Conservation (phyloP, 2,329 filamentous ascomycete genomes). For the Aureobasidium namibiae region DNA sequence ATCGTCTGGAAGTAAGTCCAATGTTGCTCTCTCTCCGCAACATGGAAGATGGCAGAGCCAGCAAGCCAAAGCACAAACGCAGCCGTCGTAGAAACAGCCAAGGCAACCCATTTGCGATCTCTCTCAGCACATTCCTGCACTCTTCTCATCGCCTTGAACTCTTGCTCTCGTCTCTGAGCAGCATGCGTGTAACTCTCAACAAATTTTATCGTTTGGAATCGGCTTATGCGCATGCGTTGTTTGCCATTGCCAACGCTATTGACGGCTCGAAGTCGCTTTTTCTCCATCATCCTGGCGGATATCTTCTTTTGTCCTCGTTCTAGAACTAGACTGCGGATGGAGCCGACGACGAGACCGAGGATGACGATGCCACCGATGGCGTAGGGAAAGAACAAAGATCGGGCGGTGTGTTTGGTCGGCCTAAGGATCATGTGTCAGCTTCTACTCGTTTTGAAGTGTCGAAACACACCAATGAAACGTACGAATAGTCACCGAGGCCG, state of each 20-base stretch:
- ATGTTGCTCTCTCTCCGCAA: constrained; percentile 35
- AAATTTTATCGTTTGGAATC: constrained; percentile 33
- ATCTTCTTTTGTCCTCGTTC: constrained; percentile 45
- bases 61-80: constrained; percentile 39
- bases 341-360: constrained; percentile 48
- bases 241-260: constrained; percentile 30
- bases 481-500: constrained; percentile 42
- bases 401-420: constrained; percentile 42
- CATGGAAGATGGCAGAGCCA: constrained; percentile 43
- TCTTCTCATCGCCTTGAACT: constrained; percentile 42
- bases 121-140: constrained; percentile 34
- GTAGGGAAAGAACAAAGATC: constrained; percentile 45
- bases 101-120: constrained; percentile 35
- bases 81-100: constrained; percentile 29
- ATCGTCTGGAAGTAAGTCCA: constrained; percentile 46
- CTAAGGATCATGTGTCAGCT: neutral
- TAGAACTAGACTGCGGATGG: constrained; percentile 42
- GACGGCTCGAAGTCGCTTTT: constrained; percentile 37
- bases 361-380: constrained; percentile 48
- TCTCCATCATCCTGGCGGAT: constrained; percentile 41
- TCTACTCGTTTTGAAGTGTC: neutral
- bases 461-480: neutral
- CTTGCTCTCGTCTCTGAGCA: constrained; percentile 36
- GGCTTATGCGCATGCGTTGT: constrained; percentile 35
- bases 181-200: constrained; percentile 32